A percentile compares a stretch with the other conserved stretches of the same genome.
Evolutionary conservation across 495 filamentous ascomycete genomes (phyloP).

Genomic region (Penicillium taxi): DNA sequence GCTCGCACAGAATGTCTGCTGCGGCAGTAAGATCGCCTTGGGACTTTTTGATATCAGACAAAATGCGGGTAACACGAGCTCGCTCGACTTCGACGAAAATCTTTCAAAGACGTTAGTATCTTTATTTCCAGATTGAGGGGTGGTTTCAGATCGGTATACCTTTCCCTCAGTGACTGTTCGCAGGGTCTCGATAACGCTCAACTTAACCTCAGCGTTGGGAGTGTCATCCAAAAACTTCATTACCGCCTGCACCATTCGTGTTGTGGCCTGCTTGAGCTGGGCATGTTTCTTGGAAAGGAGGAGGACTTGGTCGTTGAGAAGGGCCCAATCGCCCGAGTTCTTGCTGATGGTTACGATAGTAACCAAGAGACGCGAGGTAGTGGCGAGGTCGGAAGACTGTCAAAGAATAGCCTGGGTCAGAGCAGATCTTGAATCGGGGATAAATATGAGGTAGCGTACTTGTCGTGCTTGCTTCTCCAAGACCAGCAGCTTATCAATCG

Average conservation of each 20-base stretch:
- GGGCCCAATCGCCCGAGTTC: constrained; percentile 79
- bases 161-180: constrained; percentile 97
- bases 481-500: constrained; percentile 83
- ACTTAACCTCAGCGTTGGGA: constrained; percentile 74
- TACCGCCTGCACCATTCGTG: constrained; percentile 96
- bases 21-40: constrained; percentile 88
- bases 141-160: constrained; percentile 31
- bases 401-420: constrained; percentile 3
- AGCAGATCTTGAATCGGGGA: neutral
- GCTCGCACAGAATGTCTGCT: constrained; percentile 87
- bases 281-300: constrained; percentile 98
- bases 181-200: constrained; percentile 88
- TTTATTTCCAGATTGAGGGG: neutral
- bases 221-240: constrained; percentile 83
- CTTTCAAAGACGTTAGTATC: constrained; percentile 28
- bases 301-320: constrained; percentile 93
- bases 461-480: constrained; percentile 97
- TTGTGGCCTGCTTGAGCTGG: constrained; percentile 97
- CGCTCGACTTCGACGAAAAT: constrained; percentile 99
- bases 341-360: constrained; percentile 91
- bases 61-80: constrained; percentile 85
- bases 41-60: constrained; percentile 93
- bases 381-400: constrained; percentile 88
- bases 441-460: constrained; percentile 40
- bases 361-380: constrained; percentile 80